These are phyloP conservation scores for Microdochium nivale DNA, from an alignment of 2,329 filamentous ascomycete genomes.

Conservation along the genomic window DNA sequence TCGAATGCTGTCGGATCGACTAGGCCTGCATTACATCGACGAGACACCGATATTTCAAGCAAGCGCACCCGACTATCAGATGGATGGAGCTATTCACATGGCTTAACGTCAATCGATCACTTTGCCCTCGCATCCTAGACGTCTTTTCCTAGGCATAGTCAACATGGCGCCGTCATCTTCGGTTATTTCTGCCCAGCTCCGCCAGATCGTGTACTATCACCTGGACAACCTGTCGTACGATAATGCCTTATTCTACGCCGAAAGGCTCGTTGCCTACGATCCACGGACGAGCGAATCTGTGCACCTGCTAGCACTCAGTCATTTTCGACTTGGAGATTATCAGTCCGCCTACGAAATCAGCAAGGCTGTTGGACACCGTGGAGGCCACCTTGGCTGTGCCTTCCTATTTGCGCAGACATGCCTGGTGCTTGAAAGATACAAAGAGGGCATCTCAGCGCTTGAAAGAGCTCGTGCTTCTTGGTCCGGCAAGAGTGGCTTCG, in stretches of 20 bases:
- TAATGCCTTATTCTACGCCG: constrained; percentile 90
- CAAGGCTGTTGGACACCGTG: constrained; percentile 61
- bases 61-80: neutral
- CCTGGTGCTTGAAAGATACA: constrained; percentile 66
- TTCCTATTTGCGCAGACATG: constrained; percentile 91
- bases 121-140: neutral
- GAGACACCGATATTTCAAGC: neutral
- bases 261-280: constrained; percentile 78
- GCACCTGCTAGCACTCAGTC: constrained; percentile 77
- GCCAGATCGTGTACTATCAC: constrained; percentile 56
- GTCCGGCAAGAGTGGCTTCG: constrained; percentile 67
- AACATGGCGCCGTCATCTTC: constrained; percentile 45
- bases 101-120: neutral
- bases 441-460: constrained; percentile 74
- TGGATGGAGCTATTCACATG: neutral
- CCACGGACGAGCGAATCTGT: constrained; percentile 70
- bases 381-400: constrained; percentile 73
- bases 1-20: neutral
- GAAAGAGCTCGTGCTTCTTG: constrained; percentile 76
- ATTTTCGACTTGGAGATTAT: constrained; percentile 73
- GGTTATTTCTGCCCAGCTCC: constrained; percentile 42
- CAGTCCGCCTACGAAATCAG: constrained; percentile 81
- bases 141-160: neutral
- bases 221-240: constrained; percentile 85
- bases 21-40: neutral